Conservation (phyloP, 495 filamentous ascomycete species). For the Hypoxylon trugodes region DNA sequence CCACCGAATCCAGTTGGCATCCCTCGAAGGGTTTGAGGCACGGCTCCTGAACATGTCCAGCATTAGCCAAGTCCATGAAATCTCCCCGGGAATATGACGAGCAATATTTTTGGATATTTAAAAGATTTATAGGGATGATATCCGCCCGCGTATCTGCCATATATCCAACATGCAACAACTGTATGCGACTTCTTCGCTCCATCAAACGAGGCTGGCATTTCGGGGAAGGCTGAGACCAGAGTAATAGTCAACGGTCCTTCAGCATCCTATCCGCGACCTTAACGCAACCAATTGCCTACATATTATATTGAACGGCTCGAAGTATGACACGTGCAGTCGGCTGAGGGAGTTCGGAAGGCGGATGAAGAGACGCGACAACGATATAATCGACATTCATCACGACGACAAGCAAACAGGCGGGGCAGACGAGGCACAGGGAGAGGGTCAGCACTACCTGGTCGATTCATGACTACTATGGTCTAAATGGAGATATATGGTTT, state of each 20-base stretch:
- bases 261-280: neutral
- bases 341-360: constrained; percentile 3
- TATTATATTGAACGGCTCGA: constrained; percentile 3
- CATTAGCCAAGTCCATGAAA: constrained; percentile 41
- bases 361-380: constrained; percentile 14
- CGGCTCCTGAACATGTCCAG: constrained; percentile 60
- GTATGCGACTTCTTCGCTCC: constrained; percentile 11
- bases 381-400: constrained; percentile 38
- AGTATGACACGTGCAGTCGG: neutral
- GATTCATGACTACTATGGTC: constrained; percentile 59
- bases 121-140: neutral
- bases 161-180: constrained; percentile 3
- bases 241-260: neutral
- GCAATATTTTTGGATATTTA: neutral
- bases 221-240: constrained; percentile 31
- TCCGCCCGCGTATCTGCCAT: constrained; percentile 13
- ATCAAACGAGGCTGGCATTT: constrained; percentile 24
- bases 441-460: constrained; percentile 61
- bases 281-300: constrained; percentile 3
- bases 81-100: neutral
- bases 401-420: constrained; percentile 42
- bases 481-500: constrained; percentile 16
- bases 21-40: constrained; percentile 73
- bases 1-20: constrained; percentile 72
- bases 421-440: constrained; percentile 44